Evolutionary conservation across 768 basidiomycete species (phyloP), one percentile per base, ranked within the genome.

Genomic region (Lactarius quietus): DNA sequence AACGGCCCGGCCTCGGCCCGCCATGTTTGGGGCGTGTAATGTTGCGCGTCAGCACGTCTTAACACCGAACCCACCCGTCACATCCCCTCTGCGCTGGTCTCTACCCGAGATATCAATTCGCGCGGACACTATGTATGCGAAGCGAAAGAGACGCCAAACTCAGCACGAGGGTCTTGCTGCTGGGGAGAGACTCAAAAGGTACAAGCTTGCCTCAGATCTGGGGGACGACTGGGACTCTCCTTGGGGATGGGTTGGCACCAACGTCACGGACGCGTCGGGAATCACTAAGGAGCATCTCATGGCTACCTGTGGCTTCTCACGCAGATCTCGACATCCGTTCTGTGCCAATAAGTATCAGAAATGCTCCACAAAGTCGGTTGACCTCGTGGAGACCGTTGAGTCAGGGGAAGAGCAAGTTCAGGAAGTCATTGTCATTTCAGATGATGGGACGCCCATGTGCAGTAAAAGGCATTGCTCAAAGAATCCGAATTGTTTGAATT

Each of bases 401-500:
- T 64, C 74, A 26, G 74, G 75, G 18, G 81, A 81, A 60, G 84
- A 84, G 73, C 75, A 80, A 20, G 81, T 81, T 56, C 84, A 84
- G 68, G 87, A 89, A 71, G 74, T 89, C 35, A 88, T 90, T 61
- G 78, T 90, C 23, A 80, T 91, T 41, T 87, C 88, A 1, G 90
- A 91, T 61, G 85, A 89, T 43, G 87, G 90, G 55, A 73, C 70
- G 39, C 76, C 76, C 4, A 70, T 74, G 18, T 93, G 92, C 72
- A 79, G 74, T 64, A 85, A 83, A 70, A 88, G 83, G 65, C 33
- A 58, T 6, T 98, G 96, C 76, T 87, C 83, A 70, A 75, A 76
- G 57, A 95, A 94, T 72, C 90, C 92, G 10, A 85, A 88, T 59
- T 97, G 96, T 74, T 78, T 95, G 61, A 96, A 95, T 73, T 87